Conservation (phyloP, 345 rosid genomes). For the Eucalyptus erythrocorys region DNA sequence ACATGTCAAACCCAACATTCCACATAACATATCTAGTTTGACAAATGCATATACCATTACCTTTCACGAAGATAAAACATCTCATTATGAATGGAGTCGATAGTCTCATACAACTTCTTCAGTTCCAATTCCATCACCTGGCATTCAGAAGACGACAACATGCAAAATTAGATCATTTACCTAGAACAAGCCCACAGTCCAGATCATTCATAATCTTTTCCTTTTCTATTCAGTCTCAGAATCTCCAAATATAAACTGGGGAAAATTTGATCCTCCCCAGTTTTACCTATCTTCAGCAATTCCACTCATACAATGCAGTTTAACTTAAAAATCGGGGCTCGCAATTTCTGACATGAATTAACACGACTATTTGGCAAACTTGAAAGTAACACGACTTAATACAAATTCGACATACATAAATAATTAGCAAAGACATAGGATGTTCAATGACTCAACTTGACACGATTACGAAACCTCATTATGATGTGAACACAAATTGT, state of each 20-base stretch:
- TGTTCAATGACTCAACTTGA: not conserved
- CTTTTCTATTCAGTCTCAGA: not conserved
- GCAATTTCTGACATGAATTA: not conserved
- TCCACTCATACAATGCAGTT: not conserved
- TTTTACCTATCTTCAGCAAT: not conserved
- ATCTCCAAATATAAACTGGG: not conserved
- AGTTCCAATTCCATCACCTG: constrained; percentile 82
- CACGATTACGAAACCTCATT: not conserved
- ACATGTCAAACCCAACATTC: not conserved
- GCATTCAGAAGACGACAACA: not conserved
- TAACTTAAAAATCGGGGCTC: not conserved
- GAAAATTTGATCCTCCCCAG: not conserved
- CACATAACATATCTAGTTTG: not conserved
- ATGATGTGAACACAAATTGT: not conserved
- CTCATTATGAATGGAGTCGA: constrained; percentile 62
- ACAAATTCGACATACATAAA: not conserved
- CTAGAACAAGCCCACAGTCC: not conserved
- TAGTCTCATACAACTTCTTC: constrained; percentile 64
- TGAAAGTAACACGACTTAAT: not conserved
- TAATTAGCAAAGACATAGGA: not conserved
- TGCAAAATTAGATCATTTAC: not conserved
- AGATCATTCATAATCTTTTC: not conserved
- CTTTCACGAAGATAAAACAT: constrained; percentile 81
- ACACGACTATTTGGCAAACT: not conserved
- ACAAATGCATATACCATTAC: constrained; percentile 9